Percentiles rank a stretch among this genome's conserved stretches.
phyloP scores from a whole-genome alignment of 2,329 filamentous ascomycete genomes.

The Penicillium nordicum region DNA sequence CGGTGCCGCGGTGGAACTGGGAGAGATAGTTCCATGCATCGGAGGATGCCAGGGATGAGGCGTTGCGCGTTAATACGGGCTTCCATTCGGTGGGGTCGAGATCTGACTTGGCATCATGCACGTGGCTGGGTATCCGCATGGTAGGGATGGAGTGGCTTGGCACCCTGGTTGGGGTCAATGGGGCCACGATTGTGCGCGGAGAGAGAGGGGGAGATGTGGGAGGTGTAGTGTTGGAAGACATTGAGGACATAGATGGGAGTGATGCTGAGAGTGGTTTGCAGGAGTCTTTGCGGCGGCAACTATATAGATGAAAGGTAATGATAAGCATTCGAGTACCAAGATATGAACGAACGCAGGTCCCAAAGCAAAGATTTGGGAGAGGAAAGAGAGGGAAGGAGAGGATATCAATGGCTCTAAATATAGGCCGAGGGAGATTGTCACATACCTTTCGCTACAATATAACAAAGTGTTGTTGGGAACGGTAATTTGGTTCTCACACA shows the following conservation, averaged over 20 bases:
- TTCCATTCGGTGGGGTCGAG: conserved; percentile 51
- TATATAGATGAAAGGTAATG: conserved; percentile 14
- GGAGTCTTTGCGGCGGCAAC: conserved; percentile 48
- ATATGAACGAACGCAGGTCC: neutral
- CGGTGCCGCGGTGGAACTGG: conserved; percentile 37
- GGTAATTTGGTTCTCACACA: conserved; percentile 64
- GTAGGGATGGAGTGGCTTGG: conserved; percentile 14
- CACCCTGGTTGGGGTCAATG: conserved; percentile 35
- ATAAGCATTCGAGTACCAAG: conserved; percentile 1
- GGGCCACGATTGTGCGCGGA: conserved; percentile 36
- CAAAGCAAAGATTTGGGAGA: neutral
- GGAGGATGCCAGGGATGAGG: conserved; percentile 29
- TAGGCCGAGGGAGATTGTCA: conserved; percentile 1
- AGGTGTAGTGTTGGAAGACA: conserved; percentile 29
- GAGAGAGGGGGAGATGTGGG: conserved; percentile 37
- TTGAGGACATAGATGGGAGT: conserved; percentile 30
- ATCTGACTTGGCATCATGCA: conserved; percentile 43
- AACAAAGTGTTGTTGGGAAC: conserved; percentile 58
- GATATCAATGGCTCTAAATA: neutral
- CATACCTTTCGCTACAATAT: conserved; percentile 64
- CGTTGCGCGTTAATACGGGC: conserved; percentile 37
- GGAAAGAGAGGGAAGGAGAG: neutral
- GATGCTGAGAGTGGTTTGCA: conserved; percentile 45
- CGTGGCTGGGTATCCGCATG: conserved; percentile 40
- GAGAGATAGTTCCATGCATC: conserved; percentile 47